Conservation (phyloP, 495 filamentous ascomycete genomes). For the Aspergillus cavernicola region DNA sequence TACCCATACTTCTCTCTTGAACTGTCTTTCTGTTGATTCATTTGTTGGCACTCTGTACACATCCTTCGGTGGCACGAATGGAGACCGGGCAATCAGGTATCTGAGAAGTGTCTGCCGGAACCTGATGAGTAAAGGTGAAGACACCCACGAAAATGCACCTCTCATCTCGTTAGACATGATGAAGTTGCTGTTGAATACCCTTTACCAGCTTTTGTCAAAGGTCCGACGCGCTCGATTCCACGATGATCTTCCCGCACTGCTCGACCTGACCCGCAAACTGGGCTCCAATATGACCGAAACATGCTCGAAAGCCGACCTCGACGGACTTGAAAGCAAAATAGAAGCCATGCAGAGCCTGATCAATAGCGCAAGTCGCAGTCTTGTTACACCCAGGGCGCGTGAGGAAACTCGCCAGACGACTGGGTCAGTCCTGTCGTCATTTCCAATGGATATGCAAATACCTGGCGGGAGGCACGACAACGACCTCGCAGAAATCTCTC, state of each 20-base stretch:
- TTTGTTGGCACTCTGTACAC: not conserved
- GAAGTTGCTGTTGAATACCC: not conserved
- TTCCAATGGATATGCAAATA: conserved; percentile 1
- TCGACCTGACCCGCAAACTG: not conserved
- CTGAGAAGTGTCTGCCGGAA: not conserved
- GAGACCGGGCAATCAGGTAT: not conserved
- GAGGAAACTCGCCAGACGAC: not conserved
- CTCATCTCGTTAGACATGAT: not conserved
- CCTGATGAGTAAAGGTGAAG: not conserved
- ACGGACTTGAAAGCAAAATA: not conserved
- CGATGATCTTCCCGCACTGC: not conserved
- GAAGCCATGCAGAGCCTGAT: not conserved
- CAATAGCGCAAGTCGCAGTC: not conserved
- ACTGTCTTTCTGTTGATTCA: not conserved
- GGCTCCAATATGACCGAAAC: not conserved
- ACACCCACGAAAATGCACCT: not conserved
- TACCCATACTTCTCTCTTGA: conserved; percentile 1
- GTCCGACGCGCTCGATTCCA: not conserved
- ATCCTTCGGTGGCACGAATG: not conserved
- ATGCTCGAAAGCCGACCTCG: not conserved
- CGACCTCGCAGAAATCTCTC: not conserved
- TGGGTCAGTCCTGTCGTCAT: not conserved
- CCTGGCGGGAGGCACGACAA: not conserved
- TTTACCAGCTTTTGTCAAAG: not conserved
- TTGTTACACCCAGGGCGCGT: not conserved